Evolutionary conservation across 2,329 filamentous ascomycete genomes (phyloP).

Genomic region (Zymoseptoria passerinii): DNA sequence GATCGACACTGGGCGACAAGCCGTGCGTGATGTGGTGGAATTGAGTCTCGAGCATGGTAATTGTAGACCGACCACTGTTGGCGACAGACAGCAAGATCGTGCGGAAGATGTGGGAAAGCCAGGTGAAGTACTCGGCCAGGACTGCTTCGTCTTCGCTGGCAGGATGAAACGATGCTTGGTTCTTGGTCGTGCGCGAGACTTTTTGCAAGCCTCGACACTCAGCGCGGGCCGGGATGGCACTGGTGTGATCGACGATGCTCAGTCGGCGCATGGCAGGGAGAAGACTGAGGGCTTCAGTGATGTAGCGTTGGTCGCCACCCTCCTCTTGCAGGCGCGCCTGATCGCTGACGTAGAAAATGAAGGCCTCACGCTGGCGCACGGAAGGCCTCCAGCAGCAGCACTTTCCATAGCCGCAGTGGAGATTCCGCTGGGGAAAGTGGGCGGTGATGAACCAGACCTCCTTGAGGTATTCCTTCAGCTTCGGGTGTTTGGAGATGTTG

Average conservation of each 20-base stretch:
- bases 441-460: conserved; percentile 20
- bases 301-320: conserved; percentile 12
- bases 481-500: conserved; percentile 19
- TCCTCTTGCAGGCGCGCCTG: conserved; percentile 17
- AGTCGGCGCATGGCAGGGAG: conserved; percentile 13
- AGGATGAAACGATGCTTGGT: conserved; percentile 2
- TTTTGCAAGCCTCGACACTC: conserved; percentile 17
- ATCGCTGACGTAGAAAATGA: conserved; percentile 18
- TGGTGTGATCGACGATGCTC: conserved; percentile 9
- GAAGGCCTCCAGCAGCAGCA: conserved; percentile 15
- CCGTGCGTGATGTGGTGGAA: conserved; percentile 3
- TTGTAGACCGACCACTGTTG: conserved; percentile 10
- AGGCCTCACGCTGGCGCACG: conserved; percentile 21
- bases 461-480: conserved; percentile 17
- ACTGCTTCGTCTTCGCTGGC: not conserved
- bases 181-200: conserved; percentile 14
- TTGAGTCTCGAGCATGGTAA: conserved; percentile 10
- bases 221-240: conserved; percentile 2
- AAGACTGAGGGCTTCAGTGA: conserved; percentile 19
- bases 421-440: conserved; percentile 12
- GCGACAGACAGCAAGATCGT: conserved; percentile 14
- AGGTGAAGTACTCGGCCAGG: conserved; percentile 4
- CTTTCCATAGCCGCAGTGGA: conserved; percentile 12
- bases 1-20: conserved; percentile 10
- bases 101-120: conserved; percentile 15